Evolutionary conservation across 257 asterid genomes (phyloP), one percentile per base, ranked within the genome.

Genomic region (Prunella vulgaris): DNA sequence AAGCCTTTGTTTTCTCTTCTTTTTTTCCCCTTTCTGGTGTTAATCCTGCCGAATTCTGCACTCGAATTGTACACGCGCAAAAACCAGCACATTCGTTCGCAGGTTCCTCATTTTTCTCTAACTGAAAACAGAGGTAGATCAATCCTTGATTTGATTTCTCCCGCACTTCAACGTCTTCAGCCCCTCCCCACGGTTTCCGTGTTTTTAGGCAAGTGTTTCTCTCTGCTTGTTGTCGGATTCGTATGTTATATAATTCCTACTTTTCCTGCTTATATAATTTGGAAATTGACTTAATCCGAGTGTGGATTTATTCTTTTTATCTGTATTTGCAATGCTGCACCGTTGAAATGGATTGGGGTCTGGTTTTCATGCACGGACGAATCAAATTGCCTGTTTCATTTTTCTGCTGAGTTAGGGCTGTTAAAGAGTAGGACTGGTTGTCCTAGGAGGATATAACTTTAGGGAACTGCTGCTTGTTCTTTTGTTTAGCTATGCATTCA

Each of bases 171-270:
- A 37, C n/a, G n/a, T n/a, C n/a, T n/a, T n/a, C n/a, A n/a, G n/a
- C 59, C 72, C 42, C 62, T 53, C 69, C 68, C 42, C 20, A 22
- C 75, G 24, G 67, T 42, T 21, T 63, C 72, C 57, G 67, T 30
- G 54, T 62, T 64, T 66, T 67, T 70, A 52, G 78, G 81, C 35
- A 61, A 44, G 72, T 63, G 59, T 7, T 6, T 48, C 70, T 46
- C 13, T 60, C 13, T 15, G 69, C 20, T 17, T 32, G 6, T 59
- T 33, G 17, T 32, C 58, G 40, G 28, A 14, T 62, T 20, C 21
- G 0, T 70, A 1, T 32, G 32, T 5, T 25, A 60, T 77, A 59
- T 53, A 66, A 65, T 66, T 76, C 69, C 24, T n/a, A 10, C 60
- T 66, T 66, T 30, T 32, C 5, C 56, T 58, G 42, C 46, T 60